Conservation (phyloP, 495 filamentous ascomycete genomes). For the Aspergillus incahuasiensis region DNA sequence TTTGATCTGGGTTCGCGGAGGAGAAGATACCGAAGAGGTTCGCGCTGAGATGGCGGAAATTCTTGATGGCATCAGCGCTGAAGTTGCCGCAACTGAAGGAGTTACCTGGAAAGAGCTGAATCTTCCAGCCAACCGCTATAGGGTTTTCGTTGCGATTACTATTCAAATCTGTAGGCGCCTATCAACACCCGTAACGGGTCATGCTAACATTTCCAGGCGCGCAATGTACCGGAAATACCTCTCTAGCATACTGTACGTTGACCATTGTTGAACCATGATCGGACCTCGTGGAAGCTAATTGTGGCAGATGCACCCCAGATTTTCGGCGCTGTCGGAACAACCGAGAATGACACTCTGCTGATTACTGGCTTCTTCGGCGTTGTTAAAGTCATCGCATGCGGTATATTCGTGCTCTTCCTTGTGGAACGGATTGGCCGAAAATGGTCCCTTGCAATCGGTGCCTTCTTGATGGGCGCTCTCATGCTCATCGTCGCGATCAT, state of each 20-base stretch:
- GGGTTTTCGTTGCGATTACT: slow-evolving; percentile 39
- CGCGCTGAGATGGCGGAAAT: slow-evolving; percentile 36
- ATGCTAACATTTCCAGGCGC: slow-evolving; percentile 10
- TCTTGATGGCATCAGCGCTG: slow-evolving; percentile 36
- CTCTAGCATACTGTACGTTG: slow-evolving; percentile 27
- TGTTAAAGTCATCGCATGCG: slow-evolving; percentile 44
- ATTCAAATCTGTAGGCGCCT: slow-evolving; percentile 29
- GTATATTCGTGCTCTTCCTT: slow-evolving; percentile 44
- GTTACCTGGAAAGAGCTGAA: slow-evolving; percentile 40
- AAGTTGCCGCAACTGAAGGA: slow-evolving; percentile 40
- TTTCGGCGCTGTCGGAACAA: slow-evolving; percentile 43
- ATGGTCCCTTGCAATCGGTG: slow-evolving; percentile 47
- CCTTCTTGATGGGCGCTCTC: slow-evolving; percentile 41
- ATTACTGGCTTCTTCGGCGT: slow-evolving; percentile 49
- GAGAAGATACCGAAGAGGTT: slow-evolving; percentile 24
- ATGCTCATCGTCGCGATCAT: slow-evolving; percentile 48
- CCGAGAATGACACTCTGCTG: slow-evolving; percentile 35
- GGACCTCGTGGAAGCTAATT: slow-evolving; percentile 19
- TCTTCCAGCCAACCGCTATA: slow-evolving; percentile 41
- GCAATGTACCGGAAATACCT: slow-evolving; percentile 16
- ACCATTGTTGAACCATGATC: slow-evolving; percentile 15
- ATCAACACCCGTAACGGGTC: no score
- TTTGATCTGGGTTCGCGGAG: slow-evolving; percentile 46
- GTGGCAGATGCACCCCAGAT: slow-evolving; percentile 39
- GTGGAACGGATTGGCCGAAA: slow-evolving; percentile 54